phyloP scores from a whole-genome alignment of 805 yeast genomes.

The Wickerhamiella vanderwaltii region DNA sequence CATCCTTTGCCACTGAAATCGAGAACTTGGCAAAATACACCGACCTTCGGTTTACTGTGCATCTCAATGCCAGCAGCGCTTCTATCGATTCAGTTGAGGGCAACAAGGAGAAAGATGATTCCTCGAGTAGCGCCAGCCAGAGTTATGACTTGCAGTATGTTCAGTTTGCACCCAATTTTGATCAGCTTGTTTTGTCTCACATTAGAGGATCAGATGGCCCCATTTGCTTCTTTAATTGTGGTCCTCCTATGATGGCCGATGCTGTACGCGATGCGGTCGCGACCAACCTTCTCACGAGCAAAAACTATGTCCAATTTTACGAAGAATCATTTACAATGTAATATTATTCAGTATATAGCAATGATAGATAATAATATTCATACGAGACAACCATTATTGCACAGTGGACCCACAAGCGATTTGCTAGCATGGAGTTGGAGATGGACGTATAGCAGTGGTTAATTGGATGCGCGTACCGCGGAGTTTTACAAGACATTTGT shows the following conservation, averaged over 20 bases:
- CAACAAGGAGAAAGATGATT: slow-evolving; percentile 2
- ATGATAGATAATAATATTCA: too few relatives aligned
- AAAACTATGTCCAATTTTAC: slow-evolving; percentile 15
- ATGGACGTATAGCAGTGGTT: too few relatives aligned
- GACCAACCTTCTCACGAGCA: slow-evolving; percentile 5
- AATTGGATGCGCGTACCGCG: too few relatives aligned
- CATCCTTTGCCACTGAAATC: slow-evolving; percentile 38
- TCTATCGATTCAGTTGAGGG: background rate
- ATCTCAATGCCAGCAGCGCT: background rate
- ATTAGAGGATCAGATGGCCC: slow-evolving; percentile 11
- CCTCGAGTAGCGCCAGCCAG: background rate
- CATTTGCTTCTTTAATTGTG: slow-evolving; percentile 15
- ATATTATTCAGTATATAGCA: background rate
- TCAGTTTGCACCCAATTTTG: slow-evolving; percentile 7
- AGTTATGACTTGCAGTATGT: background rate
- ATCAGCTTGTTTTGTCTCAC: slow-evolving; percentile 4
- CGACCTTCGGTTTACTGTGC: slow-evolving; percentile 6
- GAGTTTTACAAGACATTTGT: too few relatives aligned
- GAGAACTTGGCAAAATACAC: slow-evolving; percentile 18
- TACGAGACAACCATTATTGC: too few relatives aligned
- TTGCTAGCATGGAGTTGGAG: too few relatives aligned
- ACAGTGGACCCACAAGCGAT: too few relatives aligned
- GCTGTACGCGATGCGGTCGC: slow-evolving; percentile 15
- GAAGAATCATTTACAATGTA: slow-evolving; percentile 16
- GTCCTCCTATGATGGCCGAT: slow-evolving; percentile 15